phyloP scores from a whole-genome alignment of 169 alveolate species.

The Pseudocohnilembus persalinus region DNA sequence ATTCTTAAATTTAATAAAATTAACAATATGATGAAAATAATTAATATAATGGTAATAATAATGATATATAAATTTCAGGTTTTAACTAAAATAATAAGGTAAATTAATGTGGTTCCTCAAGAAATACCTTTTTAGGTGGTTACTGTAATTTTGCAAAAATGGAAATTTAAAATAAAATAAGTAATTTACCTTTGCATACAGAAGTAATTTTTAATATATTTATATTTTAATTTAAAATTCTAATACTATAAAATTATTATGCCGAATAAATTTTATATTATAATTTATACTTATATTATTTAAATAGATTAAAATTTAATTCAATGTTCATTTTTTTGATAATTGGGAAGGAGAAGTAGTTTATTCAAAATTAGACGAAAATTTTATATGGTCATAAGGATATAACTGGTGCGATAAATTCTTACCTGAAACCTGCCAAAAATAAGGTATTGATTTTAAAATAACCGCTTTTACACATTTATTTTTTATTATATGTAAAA shows the following conservation, averaged over 20 bases:
- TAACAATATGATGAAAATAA: too few relatives aligned
- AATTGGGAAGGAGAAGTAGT: constrained; percentile 36
- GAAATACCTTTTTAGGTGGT: constrained; percentile 34
- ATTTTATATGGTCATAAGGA: constrained; percentile 16
- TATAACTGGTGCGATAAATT: constrained; percentile 40
- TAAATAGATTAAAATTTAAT: constrained; percentile 19
- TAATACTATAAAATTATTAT: too few relatives aligned
- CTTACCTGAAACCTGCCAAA: constrained; percentile 22
- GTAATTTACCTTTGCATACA: constrained; percentile 33
- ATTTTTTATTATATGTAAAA: too few relatives aligned
- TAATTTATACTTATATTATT: too few relatives aligned
- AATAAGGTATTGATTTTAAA: constrained; percentile 25
- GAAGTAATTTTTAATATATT: background rate
- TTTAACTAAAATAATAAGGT: constrained; percentile 29
- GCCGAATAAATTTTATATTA: too few relatives aligned
- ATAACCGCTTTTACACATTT: background rate
- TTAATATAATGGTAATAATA: too few relatives aligned
- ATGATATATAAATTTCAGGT: too few relatives aligned
- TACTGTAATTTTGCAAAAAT: constrained; percentile 29
- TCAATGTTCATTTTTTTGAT: constrained; percentile 35
- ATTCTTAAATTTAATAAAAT: too few relatives aligned
- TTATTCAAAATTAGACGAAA: constrained; percentile 23
- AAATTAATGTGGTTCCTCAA: background rate
- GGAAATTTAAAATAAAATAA: constrained; percentile 14
- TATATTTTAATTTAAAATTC: too few relatives aligned